phyloP scores from a whole-genome alignment of 1,284 basidiomycete species.

The Chiua sp. region DNA sequence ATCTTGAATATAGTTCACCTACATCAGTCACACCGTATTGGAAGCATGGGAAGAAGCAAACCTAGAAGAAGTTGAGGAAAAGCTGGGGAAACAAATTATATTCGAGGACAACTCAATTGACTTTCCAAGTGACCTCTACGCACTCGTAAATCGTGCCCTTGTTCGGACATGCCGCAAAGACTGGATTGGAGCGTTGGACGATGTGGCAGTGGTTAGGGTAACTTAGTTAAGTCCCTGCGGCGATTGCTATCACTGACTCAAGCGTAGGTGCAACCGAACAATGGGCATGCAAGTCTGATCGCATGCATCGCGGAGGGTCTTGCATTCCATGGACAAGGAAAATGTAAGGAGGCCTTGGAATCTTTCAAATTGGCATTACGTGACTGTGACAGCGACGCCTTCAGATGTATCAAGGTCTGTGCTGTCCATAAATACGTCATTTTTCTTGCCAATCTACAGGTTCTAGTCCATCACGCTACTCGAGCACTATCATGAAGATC shows the following conservation, averaged over 20 bases:
- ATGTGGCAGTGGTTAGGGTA: neutral
- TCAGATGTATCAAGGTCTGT: too few relatives aligned
- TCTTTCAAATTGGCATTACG: neutral
- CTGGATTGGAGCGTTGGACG: constrained; percentile 7
- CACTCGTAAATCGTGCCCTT: constrained; percentile 10
- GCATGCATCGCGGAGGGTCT: constrained; percentile 6
- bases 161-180: constrained; percentile 5
- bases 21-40: constrained; percentile 5
- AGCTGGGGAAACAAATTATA: constrained; percentile 9
- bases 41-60: constrained; percentile 7
- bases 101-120: neutral
- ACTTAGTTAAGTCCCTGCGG: neutral
- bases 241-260: neutral
- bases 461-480: constrained; percentile 3
- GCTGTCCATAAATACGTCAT: too few relatives aligned
- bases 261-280: neutral
- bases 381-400: neutral
- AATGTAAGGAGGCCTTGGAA: neutral
- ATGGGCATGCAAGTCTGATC: neutral
- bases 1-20: constrained; percentile 9
- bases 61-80: constrained; percentile 5
- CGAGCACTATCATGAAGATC: neutral
- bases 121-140: constrained; percentile 1
- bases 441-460: too few relatives aligned
- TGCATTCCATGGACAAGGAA: neutral